A percentile compares a stretch with the other conserved stretches of the same genome.
phyloP scores from a whole-genome alignment of 148 eudicot species.

The Nepenthes gracilis region DNA sequence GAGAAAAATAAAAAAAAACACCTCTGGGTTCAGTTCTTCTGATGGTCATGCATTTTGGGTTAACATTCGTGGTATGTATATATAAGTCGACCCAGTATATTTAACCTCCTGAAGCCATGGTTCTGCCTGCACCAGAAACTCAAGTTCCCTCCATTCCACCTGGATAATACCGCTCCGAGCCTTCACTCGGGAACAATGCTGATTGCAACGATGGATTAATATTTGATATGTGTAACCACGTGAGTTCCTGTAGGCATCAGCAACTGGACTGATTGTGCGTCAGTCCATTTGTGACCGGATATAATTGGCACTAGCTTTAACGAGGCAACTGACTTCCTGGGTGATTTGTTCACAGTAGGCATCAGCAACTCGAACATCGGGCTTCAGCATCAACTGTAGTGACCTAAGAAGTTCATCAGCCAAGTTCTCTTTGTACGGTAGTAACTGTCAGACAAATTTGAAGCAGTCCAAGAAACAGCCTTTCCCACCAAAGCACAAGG shows the following conservation, averaged over 20 bases:
- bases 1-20: no score
- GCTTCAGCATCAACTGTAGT: constrained; percentile 69
- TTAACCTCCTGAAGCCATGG: no score
- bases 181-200: constrained; percentile 31
- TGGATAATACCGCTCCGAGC: no score
- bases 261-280: no score
- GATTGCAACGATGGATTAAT: constrained; percentile 50
- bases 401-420: constrained; percentile 90
- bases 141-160: no score
- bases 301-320: constrained; percentile 75
- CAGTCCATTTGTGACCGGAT: constrained; percentile 82
- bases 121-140: no score
- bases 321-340: constrained; percentile 76
- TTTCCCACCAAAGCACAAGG: constrained; percentile 72
- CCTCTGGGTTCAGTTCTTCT: no score
- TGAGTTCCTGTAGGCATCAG: constrained; percentile 71
- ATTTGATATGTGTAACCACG: constrained; percentile 71
- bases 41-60: no score
- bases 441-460: constrained; percentile 61
- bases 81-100: no score
- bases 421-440: constrained; percentile 83
- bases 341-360: constrained; percentile 89
- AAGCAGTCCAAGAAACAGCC: constrained; percentile 74
- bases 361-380: constrained; percentile 89
- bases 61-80: no score